Base-by-base conservation (phyloP, 805 yeast genomes). In the Ogataea neopini region DNA sequence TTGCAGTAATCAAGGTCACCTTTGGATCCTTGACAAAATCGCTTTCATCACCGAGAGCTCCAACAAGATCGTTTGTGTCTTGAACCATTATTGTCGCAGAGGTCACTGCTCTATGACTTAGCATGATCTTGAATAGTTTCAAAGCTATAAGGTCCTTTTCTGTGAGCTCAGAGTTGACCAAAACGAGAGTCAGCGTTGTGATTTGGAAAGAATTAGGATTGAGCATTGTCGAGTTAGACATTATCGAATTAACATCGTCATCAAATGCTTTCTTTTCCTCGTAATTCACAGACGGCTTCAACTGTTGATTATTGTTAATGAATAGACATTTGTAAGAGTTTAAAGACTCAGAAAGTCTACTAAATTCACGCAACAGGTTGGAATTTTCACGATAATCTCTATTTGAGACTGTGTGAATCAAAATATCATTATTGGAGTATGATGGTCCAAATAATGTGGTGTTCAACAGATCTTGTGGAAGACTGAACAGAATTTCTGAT, bases 401-500 rank as follows among this genome's bases (percentile, higher is more conserved):
- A 35, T 56, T 52, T 22, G 56, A 52, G 23, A 64, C 50, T 1
- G 67, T 53, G 19, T 57, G 22, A 10, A 64, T 51, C 8, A 64
- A 43, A 14, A 65, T 53, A 48, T 60, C 63, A 29, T 57, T 37
- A 1, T 38, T 28, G 32, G 51, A 50, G 38, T 51, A 57, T 3
- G 45, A 25, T 1, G 61, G 38, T 32, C 59, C 60, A 14, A 51
- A 49, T 14, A 61, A 43, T 13, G 63, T 39, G 2, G 69, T 56
- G 30, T 51, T 51, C 6, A 61, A 23, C 17, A 45, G 49, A 15
- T 56, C 62, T 17, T 61, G 63, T 0, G 67, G 66, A 13, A 64
- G 44, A 19, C 64, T 56, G 41, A 56, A 66, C 23, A 61, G 47
- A 11, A 66, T 63, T 43, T 66, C 69, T 0, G 69, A 66, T 15